Conservation (phyloP, 768 basidiomycete genomes). For the Rhodosporidiobolus odoratus region DNA sequence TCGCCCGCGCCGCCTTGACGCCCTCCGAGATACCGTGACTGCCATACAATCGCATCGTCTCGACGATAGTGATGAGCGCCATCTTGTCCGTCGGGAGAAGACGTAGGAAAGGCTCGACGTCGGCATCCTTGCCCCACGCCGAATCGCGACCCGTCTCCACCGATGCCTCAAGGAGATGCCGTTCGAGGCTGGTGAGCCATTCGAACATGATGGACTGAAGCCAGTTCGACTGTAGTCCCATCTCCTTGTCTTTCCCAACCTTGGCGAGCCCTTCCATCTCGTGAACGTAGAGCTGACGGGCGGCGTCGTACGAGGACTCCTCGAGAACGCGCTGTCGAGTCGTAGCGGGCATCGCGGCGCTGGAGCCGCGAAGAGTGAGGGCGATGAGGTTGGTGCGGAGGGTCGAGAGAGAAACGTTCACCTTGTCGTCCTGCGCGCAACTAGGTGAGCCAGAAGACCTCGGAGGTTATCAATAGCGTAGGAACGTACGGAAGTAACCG, state of each 20-base stretch:
- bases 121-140: conserved; percentile 40
- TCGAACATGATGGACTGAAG: conserved; percentile 78
- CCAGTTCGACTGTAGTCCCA: conserved; percentile 48
- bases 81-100: conserved; percentile 72
- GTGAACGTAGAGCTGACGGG: conserved; percentile 63
- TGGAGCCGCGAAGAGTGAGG: conserved; percentile 61
- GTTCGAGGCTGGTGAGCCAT: conserved; percentile 66
- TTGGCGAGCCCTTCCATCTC: conserved; percentile 59
- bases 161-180: conserved; percentile 53
- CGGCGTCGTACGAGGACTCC: conserved; percentile 77
- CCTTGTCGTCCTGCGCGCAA: conserved; percentile 11
- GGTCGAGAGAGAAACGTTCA: conserved; percentile 53
- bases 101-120: conserved; percentile 64
- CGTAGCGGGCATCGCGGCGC: conserved; percentile 62
- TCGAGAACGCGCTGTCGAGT: conserved; percentile 75
- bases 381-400: conserved; percentile 62
- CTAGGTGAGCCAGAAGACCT: no score
- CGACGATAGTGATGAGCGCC: conserved; percentile 81
- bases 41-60: conserved; percentile 70
- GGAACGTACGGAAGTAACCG: conserved; percentile 12
- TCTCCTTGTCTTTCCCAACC: conserved; percentile 50
- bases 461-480: neutral
- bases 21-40: conserved; percentile 71
- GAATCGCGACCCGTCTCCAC: conserved; percentile 44
- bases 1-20: conserved; percentile 80